Percentiles rank a stretch among this genome's conserved stretches.
Evolutionary conservation across 2,329 filamentous ascomycete species (phyloP).

Genomic region (Dendrostoma leiphaemia): DNA sequence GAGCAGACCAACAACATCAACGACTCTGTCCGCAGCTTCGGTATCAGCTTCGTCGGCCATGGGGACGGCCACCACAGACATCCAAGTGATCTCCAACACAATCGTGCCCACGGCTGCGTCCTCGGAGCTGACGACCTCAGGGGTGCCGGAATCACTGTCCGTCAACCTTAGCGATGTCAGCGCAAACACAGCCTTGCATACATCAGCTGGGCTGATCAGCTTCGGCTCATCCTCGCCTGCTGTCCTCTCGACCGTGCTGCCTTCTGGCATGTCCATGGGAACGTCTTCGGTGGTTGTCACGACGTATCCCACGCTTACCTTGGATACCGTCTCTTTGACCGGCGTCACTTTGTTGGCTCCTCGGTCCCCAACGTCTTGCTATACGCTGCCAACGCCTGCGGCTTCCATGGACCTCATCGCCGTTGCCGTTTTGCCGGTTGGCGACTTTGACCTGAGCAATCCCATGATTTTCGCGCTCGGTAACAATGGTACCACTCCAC

Average conservation of each 20-base stretch:
- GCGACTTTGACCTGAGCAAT: conserved; percentile 13
- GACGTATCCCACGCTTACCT: conserved; percentile 10
- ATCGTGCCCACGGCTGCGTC: conserved; percentile 13
- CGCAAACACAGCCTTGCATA: conserved; percentile 2
- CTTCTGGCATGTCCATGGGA: conserved; percentile 5
- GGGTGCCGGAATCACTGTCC: conserved; percentile 11
- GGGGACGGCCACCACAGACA: neutral
- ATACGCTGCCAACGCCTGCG: conserved; percentile 21
- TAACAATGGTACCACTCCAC: conserved; percentile 23
- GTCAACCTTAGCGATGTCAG: conserved; percentile 8
- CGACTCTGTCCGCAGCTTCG: neutral
- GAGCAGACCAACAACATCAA: neutral
- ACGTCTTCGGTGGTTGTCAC: conserved; percentile 12
- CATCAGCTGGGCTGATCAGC: conserved; percentile 14
- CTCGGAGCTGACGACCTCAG: conserved; percentile 15
- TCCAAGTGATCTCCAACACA: conserved; percentile 14
- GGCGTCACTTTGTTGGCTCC: conserved; percentile 22
- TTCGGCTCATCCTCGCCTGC: conserved; percentile 17
- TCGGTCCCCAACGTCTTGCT: conserved; percentile 25
- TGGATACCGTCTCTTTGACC: conserved; percentile 18
- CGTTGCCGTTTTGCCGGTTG: conserved; percentile 16
- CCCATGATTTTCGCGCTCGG: conserved; percentile 23
- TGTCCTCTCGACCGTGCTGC: conserved; percentile 10
- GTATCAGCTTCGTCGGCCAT: neutral
- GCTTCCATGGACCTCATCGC: conserved; percentile 21